phyloP scores from a whole-genome alignment of 2,329 filamentous ascomycete species.

The Zasmidium cellare region DNA sequence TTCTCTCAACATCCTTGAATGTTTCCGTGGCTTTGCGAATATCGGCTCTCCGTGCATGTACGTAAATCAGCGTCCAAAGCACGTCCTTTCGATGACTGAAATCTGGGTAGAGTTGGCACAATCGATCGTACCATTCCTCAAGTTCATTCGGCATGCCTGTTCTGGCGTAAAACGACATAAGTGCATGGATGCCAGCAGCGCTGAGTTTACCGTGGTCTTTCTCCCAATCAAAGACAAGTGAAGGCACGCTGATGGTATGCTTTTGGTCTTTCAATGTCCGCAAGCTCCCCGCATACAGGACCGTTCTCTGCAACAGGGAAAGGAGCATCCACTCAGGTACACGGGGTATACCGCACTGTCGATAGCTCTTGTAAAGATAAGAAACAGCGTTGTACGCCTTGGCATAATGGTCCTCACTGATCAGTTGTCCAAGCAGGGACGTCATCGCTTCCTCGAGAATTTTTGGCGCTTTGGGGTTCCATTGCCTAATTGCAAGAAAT shows the following conservation, averaged over 20 bases:
- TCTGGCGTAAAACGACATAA: conserved; percentile 34
- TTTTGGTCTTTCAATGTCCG: background rate
- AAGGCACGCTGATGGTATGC: background rate
- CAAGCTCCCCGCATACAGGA: conserved; percentile 5
- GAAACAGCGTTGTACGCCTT: background rate
- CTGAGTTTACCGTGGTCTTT: conserved; percentile 22
- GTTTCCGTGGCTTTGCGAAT: conserved; percentile 58
- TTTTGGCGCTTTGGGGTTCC: conserved; percentile 1
- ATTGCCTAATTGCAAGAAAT: background rate
- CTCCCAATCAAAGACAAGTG: conserved; percentile 29
- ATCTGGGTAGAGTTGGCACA: conserved; percentile 15
- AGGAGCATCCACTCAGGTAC: conserved; percentile 14
- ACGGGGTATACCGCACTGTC: background rate
- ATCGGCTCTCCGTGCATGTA: conserved; percentile 70
- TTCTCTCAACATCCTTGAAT: conserved; percentile 61
- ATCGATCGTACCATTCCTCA: background rate
- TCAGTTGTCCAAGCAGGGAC: background rate
- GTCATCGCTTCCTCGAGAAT: conserved; percentile 2
- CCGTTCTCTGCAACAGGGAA: conserved; percentile 13
- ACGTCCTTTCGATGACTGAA: conserved; percentile 21
- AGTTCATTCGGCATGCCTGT: conserved; percentile 24
- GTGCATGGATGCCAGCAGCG: conserved; percentile 14
- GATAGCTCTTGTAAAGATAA: conserved; percentile 15
- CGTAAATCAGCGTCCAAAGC: conserved; percentile 61
- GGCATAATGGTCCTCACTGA: background rate